These are phyloP conservation scores for Coccomyxa sp. DNA, from an alignment of 139 green algal genomes.

Conservation along the genomic window DNA sequence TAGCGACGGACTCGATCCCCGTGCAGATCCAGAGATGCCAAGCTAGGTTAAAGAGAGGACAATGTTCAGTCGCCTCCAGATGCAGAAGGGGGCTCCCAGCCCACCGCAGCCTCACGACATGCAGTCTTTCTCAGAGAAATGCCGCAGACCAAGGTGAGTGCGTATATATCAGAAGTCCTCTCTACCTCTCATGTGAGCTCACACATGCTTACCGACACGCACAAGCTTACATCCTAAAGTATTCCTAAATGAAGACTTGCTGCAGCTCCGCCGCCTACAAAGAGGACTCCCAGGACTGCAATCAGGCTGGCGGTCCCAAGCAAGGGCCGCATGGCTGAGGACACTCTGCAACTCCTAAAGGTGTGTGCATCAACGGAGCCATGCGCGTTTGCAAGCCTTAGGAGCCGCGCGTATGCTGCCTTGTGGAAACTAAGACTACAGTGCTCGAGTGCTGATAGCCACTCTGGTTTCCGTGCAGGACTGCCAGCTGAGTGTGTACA, in stretches of 20 bases:
- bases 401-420: no score
- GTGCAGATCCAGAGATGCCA: no score
- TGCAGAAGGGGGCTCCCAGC: no score
- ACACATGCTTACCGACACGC: neutral
- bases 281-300: neutral
- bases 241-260: neutral
- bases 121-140: neutral
- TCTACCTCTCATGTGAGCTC: neutral
- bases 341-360: constrained; percentile 90
- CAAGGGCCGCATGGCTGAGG: constrained; percentile 98
- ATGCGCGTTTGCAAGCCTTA: no score
- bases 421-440: no score
- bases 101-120: neutral
- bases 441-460: no score
- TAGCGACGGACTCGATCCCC: no score
- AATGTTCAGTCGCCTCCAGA: no score
- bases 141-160: neutral
- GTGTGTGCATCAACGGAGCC: constrained; percentile 14
- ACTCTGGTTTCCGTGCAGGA: constrained; percentile 46
- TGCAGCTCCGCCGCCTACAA: neutral
- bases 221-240: neutral
- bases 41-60: no score
- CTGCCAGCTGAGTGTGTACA: constrained; percentile 89
- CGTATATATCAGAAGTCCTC: neutral
- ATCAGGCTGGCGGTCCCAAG: constrained; percentile 86